Percentiles rank a stretch among this genome's conserved stretches.
These are phyloP conservation scores for Lactarius akahatsu DNA, from an alignment of 768 basidiomycete genomes.

Conservation along the genomic window DNA sequence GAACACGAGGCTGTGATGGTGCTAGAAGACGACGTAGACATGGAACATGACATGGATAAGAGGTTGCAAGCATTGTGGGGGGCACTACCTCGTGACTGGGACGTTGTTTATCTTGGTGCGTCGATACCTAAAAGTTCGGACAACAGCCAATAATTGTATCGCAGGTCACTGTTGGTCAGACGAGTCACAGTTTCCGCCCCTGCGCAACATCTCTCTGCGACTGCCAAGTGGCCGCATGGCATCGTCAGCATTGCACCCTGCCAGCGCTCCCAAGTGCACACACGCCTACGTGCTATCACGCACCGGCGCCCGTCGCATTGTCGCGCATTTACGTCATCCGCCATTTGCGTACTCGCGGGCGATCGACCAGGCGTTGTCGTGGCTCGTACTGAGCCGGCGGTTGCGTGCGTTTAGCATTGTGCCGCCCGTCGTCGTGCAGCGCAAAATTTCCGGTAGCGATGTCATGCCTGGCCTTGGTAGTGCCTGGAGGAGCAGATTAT, in stretches of 20 bases:
- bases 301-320: conserved; percentile 58
- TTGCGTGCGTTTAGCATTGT: conserved; percentile 63
- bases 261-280: conserved; percentile 63
- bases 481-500: conserved; percentile 53
- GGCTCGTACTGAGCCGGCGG: conserved; percentile 58
- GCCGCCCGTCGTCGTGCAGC: conserved; percentile 65
- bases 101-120: conserved; percentile 69
- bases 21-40: conserved; percentile 79
- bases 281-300: conserved; percentile 68
- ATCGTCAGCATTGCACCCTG: conserved; percentile 50
- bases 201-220: conserved; percentile 30
- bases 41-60: conserved; percentile 59
- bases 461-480: conserved; percentile 52
- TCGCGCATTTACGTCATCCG: conserved; percentile 57
- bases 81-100: conserved; percentile 61
- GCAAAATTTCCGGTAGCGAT: conserved; percentile 58
- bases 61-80: conserved; percentile 49
- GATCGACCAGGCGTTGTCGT: conserved; percentile 69
- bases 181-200: conserved; percentile 50
- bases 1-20: conserved; percentile 47
- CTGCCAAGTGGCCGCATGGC: conserved; percentile 15
- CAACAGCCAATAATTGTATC: conserved; percentile 12
- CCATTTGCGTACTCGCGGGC: conserved; percentile 77
- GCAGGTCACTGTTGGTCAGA: conserved; percentile 81
- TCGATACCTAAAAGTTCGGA: background rate